Evolutionary conservation across 805 yeast species (phyloP), one percentile per base, ranked within the genome.

Genomic region (Candida insectalens): DNA sequence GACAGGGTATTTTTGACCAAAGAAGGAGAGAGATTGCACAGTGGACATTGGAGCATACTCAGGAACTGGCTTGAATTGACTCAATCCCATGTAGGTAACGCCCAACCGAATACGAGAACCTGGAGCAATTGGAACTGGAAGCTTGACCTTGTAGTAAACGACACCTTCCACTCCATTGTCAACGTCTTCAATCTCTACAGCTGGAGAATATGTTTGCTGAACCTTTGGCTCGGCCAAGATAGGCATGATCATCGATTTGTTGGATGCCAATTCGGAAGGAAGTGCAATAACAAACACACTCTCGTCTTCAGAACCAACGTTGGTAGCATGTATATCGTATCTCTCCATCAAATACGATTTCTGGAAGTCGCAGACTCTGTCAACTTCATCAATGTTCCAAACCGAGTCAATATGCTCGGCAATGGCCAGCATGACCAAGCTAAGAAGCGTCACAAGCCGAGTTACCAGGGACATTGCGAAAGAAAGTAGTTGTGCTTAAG

Each of bases 101-200:
- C 60, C 56, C 29, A 89, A 48, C 25, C 65, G 61, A 30, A 65
- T 53, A 21, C 59, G 57, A 17, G 75, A 67, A 23, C 74, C 72
- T 19, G 94, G 83, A 7, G 79, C 69, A 36, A 88, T 59, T 26
- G 92, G 82, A 29, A 63, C 62, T 9, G 83, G 82, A 33, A 87
- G 59, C 23, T 49, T 53, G 20, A 84, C 40, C 37, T 60, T 55
- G 53, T 70, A 77, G 49, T 63, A 69, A 50, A 53, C 34, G 62
- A 48, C 45, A 8, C 38, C 41, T 6, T 34, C 40, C 8, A 33
- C 37, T 6, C 42, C 43, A 8, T 33, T 36, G 4, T 31, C 18
- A 14, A 29, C 35, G n/a, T n/a, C n/a, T 20, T 43, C 46, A 7
- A 43, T 32, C 12, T 35, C 33, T 7, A 29, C 29, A 3, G 53